Base-by-base conservation (phyloP, 2,329 filamentous ascomycete genomes). In the Diaporthe citriasiana region DNA sequence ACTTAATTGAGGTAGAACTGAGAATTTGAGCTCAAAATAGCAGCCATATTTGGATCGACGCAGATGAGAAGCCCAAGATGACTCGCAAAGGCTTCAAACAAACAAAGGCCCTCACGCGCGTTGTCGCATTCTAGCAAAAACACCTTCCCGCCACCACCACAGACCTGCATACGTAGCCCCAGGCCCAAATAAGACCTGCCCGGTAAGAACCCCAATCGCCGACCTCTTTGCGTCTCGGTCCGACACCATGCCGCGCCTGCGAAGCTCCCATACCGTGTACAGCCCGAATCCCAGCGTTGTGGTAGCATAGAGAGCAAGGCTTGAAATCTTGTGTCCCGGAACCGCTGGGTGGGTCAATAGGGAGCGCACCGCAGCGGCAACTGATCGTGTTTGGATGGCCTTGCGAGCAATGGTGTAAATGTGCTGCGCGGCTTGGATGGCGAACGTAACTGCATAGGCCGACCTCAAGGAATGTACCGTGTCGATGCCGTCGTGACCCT, bases 91-190 rank as follows among this genome's bases (percentile, higher is more conserved):
- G 22, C 22, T 9, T 53, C n/a, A 53, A 51, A 38, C n/a, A 53
- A 51, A 38, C n/a, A 25, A 27, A n/a, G 8, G 15, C 1, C 3
- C 33, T 53, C 9, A 22, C 9, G 33, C 47, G 13, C 10, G 33
- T 25, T 15, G 15, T 53, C 9, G 47, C 13, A 38, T 27, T 22
- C 27, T 53, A 51, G 35, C n/a, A 27, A 75, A 33, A 4, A 75
- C 47, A 47, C 47, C 47, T 55, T 75, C 72, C 4, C 74, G 68
- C 74, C 74, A 75, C 47, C 59, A 74, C 74, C 74, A 75, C 0
- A 75, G 25, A 4, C 74, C 72, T 8, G 69, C 68, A 53, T 71
- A 74, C 7, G 47, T 35, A 6, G 74, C 74, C 4, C 74, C 74
- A 4, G 68, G 60, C 25, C 72, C 74, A 33, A 72, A 35, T 3